Base-by-base conservation (phyloP, 176 grass and related monocot species). In the Pontederia crassipes region DNA sequence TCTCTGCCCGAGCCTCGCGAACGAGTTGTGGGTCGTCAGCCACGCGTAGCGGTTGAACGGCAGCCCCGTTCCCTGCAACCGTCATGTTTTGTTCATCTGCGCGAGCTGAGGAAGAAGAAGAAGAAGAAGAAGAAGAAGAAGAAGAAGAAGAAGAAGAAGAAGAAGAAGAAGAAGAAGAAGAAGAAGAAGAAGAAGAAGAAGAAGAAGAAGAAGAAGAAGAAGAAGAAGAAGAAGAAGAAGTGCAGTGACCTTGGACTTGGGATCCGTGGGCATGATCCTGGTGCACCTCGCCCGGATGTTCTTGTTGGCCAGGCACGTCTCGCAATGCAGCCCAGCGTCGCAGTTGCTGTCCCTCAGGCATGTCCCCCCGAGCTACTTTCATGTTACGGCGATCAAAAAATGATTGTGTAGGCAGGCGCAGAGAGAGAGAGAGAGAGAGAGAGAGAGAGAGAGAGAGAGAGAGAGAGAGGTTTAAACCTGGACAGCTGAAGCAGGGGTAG, bases 21-120 rank as follows among this genome's bases (percentile, higher is more conserved):
- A 97, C 56, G 93, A 97, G 75, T 97, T 97, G 84, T 97, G 93
- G 13, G 87, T 88, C 62, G 93, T 97, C 45, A 97, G 77, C 93
- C 93, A 91, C 2, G 93, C 47, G 84, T 88, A 97, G 49, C 93
- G 70, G 79, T 97, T 97, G 69, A 91, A 97, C 57, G 93, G 84
- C 64, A 97, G 63, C 15, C 56, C 79, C n/a, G 12, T 56, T 17
- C 75, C 83, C 89, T 87, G 77, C 16, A 27, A 4, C 62, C 20
- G 10, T 40, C 20, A 24, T 3, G 32, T 40, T 40, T 40, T 40
- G 32, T 40, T 40, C 32, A 40, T 3, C 32, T 40, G 32, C 32
- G 6, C 32, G 1, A 40, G 32, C 32, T 40, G 32, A 40, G 32
- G 32, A 40, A 40, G 32, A 9, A 48, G 8, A 4, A 0, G 14